Evolutionary conservation across 2,329 filamentous ascomycete species (phyloP).

Genomic region (Pyricularia sp.): DNA sequence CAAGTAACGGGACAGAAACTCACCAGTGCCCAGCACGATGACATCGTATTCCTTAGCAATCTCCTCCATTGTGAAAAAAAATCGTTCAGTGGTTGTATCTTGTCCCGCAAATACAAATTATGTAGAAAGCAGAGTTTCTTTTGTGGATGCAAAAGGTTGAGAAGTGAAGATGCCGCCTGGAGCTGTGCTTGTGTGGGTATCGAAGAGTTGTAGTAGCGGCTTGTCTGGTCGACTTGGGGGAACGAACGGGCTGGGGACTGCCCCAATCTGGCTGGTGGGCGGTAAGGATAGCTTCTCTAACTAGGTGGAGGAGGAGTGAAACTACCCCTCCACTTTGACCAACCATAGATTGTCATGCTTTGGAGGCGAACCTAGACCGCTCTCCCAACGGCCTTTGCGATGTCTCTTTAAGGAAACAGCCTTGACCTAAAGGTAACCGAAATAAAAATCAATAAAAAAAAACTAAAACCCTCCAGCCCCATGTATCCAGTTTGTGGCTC

Average conservation of each 20-base stretch:
- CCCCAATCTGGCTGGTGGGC: background rate
- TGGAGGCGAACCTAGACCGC: background rate
- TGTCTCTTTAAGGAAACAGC: background rate
- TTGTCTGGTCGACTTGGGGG: background rate
- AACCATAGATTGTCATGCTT: background rate
- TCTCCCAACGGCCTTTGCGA: background rate
- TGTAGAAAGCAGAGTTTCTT: background rate
- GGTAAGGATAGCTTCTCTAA: background rate
- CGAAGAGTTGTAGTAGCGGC: background rate
- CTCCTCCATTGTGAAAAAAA: slow-evolving; percentile 65
- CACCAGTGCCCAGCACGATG: slow-evolving; percentile 95
- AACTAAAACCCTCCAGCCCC: too few relatives aligned
- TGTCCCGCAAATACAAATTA: background rate
- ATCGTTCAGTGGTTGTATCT: background rate
- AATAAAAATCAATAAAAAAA: background rate
- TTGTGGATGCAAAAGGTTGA: background rate
- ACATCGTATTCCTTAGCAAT: slow-evolving; percentile 98
- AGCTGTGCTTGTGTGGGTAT: background rate
- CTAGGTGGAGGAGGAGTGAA: background rate
- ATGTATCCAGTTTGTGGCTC: too few relatives aligned
- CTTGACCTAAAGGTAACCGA: background rate
- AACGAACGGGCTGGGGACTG: background rate
- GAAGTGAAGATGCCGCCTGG: background rate
- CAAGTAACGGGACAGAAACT: slow-evolving; percentile 21
- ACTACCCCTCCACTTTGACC: background rate